These are phyloP conservation scores for Catunica adiposa DNA, from an alignment of 2,329 filamentous ascomycete species.

Conservation along the genomic window DNA sequence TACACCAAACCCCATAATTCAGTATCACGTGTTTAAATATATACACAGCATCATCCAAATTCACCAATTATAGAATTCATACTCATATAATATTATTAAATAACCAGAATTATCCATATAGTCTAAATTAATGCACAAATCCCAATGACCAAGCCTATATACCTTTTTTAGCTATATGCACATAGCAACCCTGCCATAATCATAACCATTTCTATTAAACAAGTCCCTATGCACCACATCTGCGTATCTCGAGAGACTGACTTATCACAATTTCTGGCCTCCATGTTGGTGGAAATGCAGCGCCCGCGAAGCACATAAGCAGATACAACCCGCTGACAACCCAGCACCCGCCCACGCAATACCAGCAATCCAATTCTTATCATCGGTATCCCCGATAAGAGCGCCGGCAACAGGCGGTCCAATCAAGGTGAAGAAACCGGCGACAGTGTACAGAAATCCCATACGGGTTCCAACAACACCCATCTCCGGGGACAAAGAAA, in stretches of 20 bases:
- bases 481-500: constrained; percentile 26
- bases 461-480: constrained; percentile 25
- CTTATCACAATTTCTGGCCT: not conserved
- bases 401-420: constrained; percentile 26
- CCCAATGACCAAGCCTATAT: no score
- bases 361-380: constrained; percentile 20
- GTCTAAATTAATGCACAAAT: no score
- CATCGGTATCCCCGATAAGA: constrained; percentile 21
- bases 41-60: no score
- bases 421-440: constrained; percentile 29
- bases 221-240: not conserved
- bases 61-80: no score
- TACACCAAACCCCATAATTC: no score
- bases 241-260: not conserved
- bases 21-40: no score
- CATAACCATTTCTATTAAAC: not conserved
- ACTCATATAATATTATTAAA: no score
- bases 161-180: no score
- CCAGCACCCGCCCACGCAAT: constrained; percentile 21
- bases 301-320: constrained; percentile 15
- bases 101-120: no score
- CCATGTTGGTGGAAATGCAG: not conserved
- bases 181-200: not conserved
- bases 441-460: constrained; percentile 29
- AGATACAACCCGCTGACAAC: constrained; percentile 18